phyloP scores from a whole-genome alignment of 306 rosid species.

The Cicer chorassanicum region DNA sequence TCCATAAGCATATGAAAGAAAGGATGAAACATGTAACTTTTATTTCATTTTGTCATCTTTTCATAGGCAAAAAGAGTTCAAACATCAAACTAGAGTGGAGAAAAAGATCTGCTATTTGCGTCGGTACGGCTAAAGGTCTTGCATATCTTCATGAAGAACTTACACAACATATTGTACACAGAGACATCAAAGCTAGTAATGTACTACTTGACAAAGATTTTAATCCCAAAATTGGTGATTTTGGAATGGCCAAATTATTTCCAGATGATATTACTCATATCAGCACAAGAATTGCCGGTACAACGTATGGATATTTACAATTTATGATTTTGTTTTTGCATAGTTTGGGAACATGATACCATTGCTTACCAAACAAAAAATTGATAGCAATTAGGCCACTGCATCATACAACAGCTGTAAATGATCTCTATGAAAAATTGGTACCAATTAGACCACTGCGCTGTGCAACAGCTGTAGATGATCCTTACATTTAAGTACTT shows the following conservation, averaged over 20 bases:
- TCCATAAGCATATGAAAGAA: not conserved
- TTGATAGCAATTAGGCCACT: too few species aligned
- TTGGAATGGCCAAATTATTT: slow-evolving; percentile 94
- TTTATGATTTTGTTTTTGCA: not conserved
- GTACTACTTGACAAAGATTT: slow-evolving; percentile 76
- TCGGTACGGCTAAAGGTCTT: slow-evolving; percentile 82
- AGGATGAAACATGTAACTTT: slow-evolving; percentile 10
- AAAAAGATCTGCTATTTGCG: slow-evolving; percentile 78
- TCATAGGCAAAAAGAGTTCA: slow-evolving; percentile 56
- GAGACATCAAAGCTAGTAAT: slow-evolving; percentile 97
- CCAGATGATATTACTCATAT: slow-evolving; percentile 94
- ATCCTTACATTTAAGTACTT: not conserved
- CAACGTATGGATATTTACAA: slow-evolving; percentile 60
- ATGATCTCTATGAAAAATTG: too few species aligned
- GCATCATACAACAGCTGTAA: too few species aligned
- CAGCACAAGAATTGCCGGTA: slow-evolving; percentile 97
- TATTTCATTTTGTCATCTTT: slow-evolving; percentile 24
- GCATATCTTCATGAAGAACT: slow-evolving; percentile 92
- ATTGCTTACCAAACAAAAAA: not conserved
- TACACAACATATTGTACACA: slow-evolving; percentile 82
- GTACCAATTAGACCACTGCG: too few species aligned
- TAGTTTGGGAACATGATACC: not conserved
- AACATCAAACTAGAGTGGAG: slow-evolving; percentile 70
- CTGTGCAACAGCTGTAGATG: too few species aligned
- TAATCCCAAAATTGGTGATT: slow-evolving; percentile 93